Percentiles rank a stretch among this genome's conserved stretches.
Evolutionary conservation across 495 filamentous ascomycete species (phyloP).

Genomic region (Aspergillus indologenus): DNA sequence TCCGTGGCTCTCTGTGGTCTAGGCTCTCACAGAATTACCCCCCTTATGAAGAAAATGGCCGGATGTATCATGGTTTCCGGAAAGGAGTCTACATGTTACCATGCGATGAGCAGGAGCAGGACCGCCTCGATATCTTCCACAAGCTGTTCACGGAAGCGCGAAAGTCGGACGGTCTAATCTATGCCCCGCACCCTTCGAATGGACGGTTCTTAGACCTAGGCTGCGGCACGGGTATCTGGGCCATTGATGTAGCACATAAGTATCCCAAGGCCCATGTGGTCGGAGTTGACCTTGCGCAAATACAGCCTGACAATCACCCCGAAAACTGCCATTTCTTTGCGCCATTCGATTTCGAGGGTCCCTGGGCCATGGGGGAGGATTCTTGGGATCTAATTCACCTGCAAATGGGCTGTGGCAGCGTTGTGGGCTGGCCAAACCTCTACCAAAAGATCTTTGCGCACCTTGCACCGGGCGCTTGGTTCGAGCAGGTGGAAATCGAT

Average conservation of each 20-base stretch:
- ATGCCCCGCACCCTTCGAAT: slow-evolving; percentile 50
- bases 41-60: slow-evolving; percentile 44
- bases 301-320: slow-evolving; percentile 75
- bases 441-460: slow-evolving; percentile 74
- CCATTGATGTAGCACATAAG: slow-evolving; percentile 76
- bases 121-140: slow-evolving; percentile 77
- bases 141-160: slow-evolving; percentile 70
- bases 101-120: slow-evolving; percentile 61
- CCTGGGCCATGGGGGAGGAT: slow-evolving; percentile 72
- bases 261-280: slow-evolving; percentile 61
- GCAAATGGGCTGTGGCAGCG: slow-evolving; percentile 76
- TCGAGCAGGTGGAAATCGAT: slow-evolving; percentile 95
- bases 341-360: slow-evolving; percentile 73
- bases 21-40: slow-evolving; percentile 38
- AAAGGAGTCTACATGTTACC: slow-evolving; percentile 49
- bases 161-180: slow-evolving; percentile 46
- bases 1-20: slow-evolving; percentile 2
- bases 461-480: slow-evolving; percentile 74
- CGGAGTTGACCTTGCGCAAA: slow-evolving; percentile 74
- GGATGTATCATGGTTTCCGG: slow-evolving; percentile 48
- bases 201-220: slow-evolving; percentile 75
- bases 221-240: slow-evolving; percentile 89
- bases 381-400: slow-evolving; percentile 87
- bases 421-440: slow-evolving; percentile 71
- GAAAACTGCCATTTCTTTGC: slow-evolving; percentile 63